phyloP scores from a whole-genome alignment of 352 stramenopile genomes.

The Stramenopiles sp. region DNA sequence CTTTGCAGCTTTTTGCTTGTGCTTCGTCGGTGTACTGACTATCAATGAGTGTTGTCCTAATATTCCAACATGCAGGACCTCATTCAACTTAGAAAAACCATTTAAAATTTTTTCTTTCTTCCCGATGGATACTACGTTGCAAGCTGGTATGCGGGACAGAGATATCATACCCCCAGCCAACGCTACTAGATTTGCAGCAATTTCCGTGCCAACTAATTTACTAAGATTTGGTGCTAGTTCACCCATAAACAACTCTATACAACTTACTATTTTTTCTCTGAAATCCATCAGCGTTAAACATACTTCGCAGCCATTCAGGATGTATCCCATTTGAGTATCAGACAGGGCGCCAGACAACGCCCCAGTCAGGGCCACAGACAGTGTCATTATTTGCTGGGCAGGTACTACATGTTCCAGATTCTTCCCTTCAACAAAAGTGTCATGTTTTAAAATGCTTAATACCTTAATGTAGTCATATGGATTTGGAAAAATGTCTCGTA shows the following conservation, averaged over 20 bases:
- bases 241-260: conserved; percentile 74
- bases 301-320: background rate
- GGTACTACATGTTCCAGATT: background rate
- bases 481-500: conserved; percentile 75
- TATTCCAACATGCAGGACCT: conserved; percentile 71
- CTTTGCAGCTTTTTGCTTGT: conserved; percentile 79
- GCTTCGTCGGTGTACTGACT: conserved; percentile 54
- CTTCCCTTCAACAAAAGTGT: background rate
- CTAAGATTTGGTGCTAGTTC: conserved; percentile 74
- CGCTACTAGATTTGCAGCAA: conserved; percentile 78
- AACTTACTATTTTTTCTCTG: conserved; percentile 47
- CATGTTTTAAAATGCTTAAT: conserved; percentile 26
- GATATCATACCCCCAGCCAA: conserved; percentile 76
- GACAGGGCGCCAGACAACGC: background rate
- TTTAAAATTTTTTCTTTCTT: conserved; percentile 74
- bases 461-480: conserved; percentile 72
- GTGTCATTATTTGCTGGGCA: background rate
- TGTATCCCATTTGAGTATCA: background rate
- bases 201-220: conserved; percentile 72
- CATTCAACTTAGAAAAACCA: conserved; percentile 54
- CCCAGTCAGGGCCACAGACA: background rate
- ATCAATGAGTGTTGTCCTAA: conserved; percentile 80
- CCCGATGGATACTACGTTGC: conserved; percentile 68
- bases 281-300: background rate
- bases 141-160: conserved; percentile 80